Conservation (phyloP, 108 stramenopile species). For the Cylindrotheca fusiformis region DNA sequence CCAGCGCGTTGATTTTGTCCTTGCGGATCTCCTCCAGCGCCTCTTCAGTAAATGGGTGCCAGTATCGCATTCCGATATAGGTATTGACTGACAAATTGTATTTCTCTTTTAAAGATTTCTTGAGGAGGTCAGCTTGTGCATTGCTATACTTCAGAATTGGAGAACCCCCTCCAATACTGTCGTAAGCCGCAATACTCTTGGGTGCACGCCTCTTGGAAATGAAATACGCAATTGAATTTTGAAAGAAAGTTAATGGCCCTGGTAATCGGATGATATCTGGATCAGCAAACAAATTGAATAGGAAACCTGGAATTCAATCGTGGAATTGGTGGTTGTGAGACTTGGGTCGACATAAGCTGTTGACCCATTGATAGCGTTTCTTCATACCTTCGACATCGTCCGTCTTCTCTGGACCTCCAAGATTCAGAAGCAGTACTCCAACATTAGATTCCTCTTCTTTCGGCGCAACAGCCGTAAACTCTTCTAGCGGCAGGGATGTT, state of each 20-base stretch:
- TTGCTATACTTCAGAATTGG: conserved; percentile 92
- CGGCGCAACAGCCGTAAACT: not conserved
- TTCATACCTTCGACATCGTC: conserved; percentile 89
- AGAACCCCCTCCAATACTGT: conserved; percentile 95
- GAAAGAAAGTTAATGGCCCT: conserved; percentile 69
- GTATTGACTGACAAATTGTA: conserved; percentile 77
- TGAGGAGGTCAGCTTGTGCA: conserved; percentile 79
- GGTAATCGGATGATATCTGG: conserved; percentile 98
- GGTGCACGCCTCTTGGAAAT: conserved; percentile 92
- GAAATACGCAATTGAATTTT: conserved; percentile 73
- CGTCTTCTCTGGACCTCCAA: conserved; percentile 91
- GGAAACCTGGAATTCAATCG: conserved; percentile 76
- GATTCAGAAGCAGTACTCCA: conserved; percentile 91
- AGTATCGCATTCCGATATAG: conserved; percentile 98
- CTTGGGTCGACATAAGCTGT: no score
- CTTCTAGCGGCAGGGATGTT: conserved; percentile 4
- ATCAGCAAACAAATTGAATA: conserved; percentile 98
- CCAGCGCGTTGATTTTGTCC: conserved; percentile 84
- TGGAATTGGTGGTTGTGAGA: no score
- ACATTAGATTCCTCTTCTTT: conserved; percentile 46
- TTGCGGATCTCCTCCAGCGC: conserved; percentile 80
- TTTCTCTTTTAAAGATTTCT: conserved; percentile 47
- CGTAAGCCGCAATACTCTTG: conserved; percentile 91
- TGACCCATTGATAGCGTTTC: not conserved
- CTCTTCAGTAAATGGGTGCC: conserved; percentile 97